These are phyloP conservation scores for Syzygium aromaticum DNA, from an alignment of 345 rosid genomes.

Conservation along the genomic window DNA sequence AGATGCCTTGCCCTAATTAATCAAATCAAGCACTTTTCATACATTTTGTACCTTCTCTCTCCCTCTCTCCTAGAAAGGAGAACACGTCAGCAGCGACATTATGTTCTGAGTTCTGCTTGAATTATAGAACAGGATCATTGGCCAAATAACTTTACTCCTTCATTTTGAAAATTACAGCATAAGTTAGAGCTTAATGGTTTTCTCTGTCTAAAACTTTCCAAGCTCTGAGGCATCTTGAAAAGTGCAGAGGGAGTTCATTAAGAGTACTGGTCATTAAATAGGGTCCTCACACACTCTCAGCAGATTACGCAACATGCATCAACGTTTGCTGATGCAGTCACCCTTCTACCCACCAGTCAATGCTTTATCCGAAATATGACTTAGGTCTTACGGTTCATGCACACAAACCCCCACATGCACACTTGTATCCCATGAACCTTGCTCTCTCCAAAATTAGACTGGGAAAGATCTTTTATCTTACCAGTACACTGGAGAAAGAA, in stretches of 20 bases:
- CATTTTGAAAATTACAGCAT: neutral
- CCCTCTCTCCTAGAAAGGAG: neutral
- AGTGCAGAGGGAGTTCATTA: neutral
- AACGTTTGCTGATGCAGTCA: neutral
- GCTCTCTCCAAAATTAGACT: neutral
- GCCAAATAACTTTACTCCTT: neutral
- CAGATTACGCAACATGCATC: neutral
- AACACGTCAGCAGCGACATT: neutral
- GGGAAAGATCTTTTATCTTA: slow-evolving; percentile 12
- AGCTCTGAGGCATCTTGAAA: neutral
- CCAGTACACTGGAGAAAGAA: slow-evolving; percentile 74
- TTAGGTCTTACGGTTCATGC: neutral
- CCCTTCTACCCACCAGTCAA: neutral
- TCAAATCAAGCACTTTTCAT: neutral
- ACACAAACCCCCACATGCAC: neutral
- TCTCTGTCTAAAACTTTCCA: neutral
- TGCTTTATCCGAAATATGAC: neutral
- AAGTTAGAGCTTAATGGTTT: neutral
- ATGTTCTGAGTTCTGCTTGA: neutral
- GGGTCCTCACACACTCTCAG: neutral
- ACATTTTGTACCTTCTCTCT: neutral
- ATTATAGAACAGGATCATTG: neutral
- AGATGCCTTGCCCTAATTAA: neutral
- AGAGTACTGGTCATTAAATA: neutral
- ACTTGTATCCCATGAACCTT: neutral